These are phyloP conservation scores for Favolaschia claudopus DNA, from an alignment of 768 basidiomycete species.

Conservation along the genomic window DNA sequence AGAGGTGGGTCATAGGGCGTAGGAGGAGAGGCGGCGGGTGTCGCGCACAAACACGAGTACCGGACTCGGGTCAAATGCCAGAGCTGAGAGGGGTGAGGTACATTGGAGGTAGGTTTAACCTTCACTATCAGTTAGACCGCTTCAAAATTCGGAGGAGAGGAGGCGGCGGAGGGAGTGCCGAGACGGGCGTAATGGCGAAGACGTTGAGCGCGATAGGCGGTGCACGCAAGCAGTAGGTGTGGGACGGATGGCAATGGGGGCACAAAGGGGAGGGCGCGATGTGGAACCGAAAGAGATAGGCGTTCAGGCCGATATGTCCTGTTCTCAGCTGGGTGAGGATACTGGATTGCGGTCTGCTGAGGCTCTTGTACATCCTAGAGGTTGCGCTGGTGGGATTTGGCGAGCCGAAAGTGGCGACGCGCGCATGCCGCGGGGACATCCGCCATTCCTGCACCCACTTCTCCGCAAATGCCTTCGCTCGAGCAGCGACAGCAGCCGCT, in stretches of 20 bases:
- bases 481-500: background rate
- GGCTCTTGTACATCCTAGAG: background rate
- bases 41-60: background rate
- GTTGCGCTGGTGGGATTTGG: too few relatives aligned
- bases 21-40: background rate
- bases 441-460: background rate
- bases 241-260: background rate
- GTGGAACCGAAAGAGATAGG: conserved; percentile 1
- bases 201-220: background rate
- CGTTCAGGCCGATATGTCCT: conserved; percentile 4
- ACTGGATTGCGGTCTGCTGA: background rate
- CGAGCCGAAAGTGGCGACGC: too few relatives aligned
- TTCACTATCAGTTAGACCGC: too few relatives aligned
- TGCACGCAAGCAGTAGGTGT: conserved; percentile 3
- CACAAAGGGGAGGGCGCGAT: background rate
- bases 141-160: too few relatives aligned
- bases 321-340: conserved; percentile 5
- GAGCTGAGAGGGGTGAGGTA: too few relatives aligned
- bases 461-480: background rate
- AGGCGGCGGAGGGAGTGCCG: background rate
- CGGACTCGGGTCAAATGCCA: background rate
- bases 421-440: background rate
- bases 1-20: too few relatives aligned
- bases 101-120: too few relatives aligned
- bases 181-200: background rate